A percentile compares a stretch with the other conserved stretches of the same genome.
Evolutionary conservation across 305 asterid species (phyloP).

Genomic region (Fraxinus velutina): DNA sequence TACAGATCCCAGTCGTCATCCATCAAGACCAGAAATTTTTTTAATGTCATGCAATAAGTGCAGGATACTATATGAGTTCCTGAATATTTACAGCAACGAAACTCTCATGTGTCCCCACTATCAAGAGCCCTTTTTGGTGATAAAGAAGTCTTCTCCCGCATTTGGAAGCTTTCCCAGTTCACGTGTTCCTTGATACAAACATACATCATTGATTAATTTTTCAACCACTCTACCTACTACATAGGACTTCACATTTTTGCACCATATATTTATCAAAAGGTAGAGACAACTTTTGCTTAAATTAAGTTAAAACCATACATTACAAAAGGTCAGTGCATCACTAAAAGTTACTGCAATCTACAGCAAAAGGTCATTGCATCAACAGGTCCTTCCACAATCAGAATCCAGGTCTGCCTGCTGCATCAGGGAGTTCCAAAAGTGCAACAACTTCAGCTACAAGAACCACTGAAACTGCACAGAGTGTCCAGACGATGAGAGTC

Average conservation of each 20-base stretch:
- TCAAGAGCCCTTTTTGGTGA: constrained; percentile 31
- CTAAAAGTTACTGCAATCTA: too few relatives aligned
- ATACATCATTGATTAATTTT: too few relatives aligned
- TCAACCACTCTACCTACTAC: too few relatives aligned
- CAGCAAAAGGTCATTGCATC: too few relatives aligned
- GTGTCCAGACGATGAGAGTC: constrained; percentile 1
- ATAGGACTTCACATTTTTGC: neutral
- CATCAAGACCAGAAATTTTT: constrained; percentile 15
- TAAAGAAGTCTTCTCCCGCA: constrained; percentile 34
- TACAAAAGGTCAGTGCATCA: too few relatives aligned
- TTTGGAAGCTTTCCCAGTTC: neutral
- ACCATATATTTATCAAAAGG: neutral
- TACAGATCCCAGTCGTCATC: neutral
- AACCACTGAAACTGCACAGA: constrained; percentile 16
- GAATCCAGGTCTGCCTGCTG: constrained; percentile 16
- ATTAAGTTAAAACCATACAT: too few relatives aligned
- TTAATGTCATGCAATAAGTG: constrained; percentile 38
- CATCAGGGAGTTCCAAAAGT: constrained; percentile 10
- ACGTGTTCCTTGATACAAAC: neutral
- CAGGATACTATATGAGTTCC: constrained; percentile 26
- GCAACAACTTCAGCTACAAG: neutral
- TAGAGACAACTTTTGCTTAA: too few relatives aligned
- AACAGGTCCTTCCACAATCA: constrained; percentile 10
- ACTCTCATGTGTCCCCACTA: constrained; percentile 30
- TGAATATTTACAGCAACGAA: constrained; percentile 22